Evolutionary conservation across 208 protist species (phyloP), one percentile per base, ranked within the genome.

Genomic region (Leishmania braziliensis): DNA sequence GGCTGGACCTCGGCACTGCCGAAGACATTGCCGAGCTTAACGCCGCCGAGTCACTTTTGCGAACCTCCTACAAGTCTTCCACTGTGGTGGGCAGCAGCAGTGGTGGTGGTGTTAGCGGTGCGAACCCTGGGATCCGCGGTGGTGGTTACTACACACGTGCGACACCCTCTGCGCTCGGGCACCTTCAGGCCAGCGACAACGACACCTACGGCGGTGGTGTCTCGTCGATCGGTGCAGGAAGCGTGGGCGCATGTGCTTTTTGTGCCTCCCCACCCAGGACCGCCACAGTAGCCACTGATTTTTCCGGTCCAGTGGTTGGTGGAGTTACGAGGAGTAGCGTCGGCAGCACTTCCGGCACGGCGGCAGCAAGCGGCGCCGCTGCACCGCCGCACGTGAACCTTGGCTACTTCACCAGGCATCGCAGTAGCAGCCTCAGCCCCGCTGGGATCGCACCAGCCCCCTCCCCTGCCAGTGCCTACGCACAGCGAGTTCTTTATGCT

Each of bases 1-100:
- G 93, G 5, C 83, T 96, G 18, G 90, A 95, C 50, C 89, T 96
- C 76, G 93, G 93, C 71, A 95, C 93, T 20, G 85, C 90, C 5
- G 91, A 96, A 29, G 93, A 96, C 58, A 84, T 96, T n/a, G 88
- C 84, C 5, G 91, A 96, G 88, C 83, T 96, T 23, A 89, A 96
- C 66, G 79, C 84, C 0, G 88, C 79, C 20, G 90, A 96, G 77
- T 79, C 84, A 12, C 66, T 83, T 16, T 69, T 84, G 16, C 84
- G 79, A 33, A 48, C 71, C 48, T 81, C 83, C 26, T 70, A 80
- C 69, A 79, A 77, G 68, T 46, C 54, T 4, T 20, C 63, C 69
- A 78, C 43, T 33, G 76, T 20, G 43, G 63, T 33, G 16, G 66
- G 66, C 74, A 63, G 50, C 77, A 68, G 77, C 62, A 29, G 48